Conservation (phyloP, 805 yeast species). For the Nakazawaea ambrosiae region DNA sequence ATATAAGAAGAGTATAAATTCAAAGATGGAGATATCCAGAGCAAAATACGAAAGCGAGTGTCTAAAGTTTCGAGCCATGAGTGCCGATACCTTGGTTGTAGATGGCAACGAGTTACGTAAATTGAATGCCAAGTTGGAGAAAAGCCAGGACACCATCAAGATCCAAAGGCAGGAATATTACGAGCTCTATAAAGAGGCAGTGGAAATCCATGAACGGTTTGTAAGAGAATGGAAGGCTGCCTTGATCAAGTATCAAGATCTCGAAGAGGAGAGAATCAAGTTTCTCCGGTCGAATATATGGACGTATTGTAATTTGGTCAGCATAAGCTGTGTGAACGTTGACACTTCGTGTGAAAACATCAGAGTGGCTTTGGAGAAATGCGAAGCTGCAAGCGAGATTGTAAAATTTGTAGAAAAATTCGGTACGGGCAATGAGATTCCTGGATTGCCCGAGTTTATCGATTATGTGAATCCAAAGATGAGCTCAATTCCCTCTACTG, state of each 20-base stretch:
- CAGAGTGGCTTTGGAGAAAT: constrained; percentile 58
- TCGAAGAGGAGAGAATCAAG: constrained; percentile 70
- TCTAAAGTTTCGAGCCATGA: constrained; percentile 47
- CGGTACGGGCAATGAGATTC: constrained; percentile 61
- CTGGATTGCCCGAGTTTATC: constrained; percentile 53
- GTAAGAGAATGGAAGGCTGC: constrained; percentile 64
- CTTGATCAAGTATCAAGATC: constrained; percentile 53
- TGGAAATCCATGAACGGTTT: constrained; percentile 57
- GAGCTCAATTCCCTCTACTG: constrained; percentile 2
- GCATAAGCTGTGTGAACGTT: constrained; percentile 70
- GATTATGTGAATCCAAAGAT: constrained; percentile 36
- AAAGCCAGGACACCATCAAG: constrained; percentile 34
- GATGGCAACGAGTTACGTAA: constrained; percentile 70
- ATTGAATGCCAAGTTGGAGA: constrained; percentile 47
- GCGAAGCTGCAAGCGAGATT: constrained; percentile 57
- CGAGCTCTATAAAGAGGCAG: constrained; percentile 41
- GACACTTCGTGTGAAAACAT: constrained; percentile 73
- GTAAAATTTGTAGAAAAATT: constrained; percentile 41
- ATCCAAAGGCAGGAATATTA: constrained; percentile 50
- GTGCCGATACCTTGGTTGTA: constrained; percentile 58
- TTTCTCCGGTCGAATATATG: constrained; percentile 65
- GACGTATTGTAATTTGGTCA: constrained; percentile 69
- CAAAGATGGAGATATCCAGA: constrained; percentile 31
- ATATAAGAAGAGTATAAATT: constrained; percentile 32
- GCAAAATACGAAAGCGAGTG: constrained; percentile 52